Base-by-base conservation (phyloP, 1,284 basidiomycete genomes). In the Leccinum fuscescens region DNA sequence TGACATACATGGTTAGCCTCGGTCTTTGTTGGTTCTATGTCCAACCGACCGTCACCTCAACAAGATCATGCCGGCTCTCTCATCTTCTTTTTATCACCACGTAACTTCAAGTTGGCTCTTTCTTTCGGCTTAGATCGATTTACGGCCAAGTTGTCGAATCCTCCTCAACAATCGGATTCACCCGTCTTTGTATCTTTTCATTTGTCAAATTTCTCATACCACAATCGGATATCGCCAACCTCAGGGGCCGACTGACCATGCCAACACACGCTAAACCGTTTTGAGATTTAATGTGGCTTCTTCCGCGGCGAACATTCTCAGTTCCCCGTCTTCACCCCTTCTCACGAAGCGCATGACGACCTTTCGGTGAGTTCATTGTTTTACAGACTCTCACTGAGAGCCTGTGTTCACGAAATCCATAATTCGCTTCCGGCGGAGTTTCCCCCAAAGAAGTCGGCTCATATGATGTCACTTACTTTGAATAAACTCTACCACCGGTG, bases 231-330 rank as follows among this genome's bases (percentile, higher is more conserved):
- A 48, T 48, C 50, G 35, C 39, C 27, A 17, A 4, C 8, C 24
- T 29, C 27, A 50, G 24, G 35, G 48, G 15, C 59, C 51, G 3
- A 37, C 29, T 46, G 49, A 7, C 44, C 56, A 55, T 31, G 59
- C 57, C 46, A 29, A 33, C 31, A 44, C 55, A 57, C 31, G 35
- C 68, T 72, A 71, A 55, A 55, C 71, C 62, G 56, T 69, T 59
- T 62, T 14, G 29, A 64, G 56, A 29, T 14, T 17, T 56, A 50
- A 49, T 54, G 42, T 35, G 31, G 46, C 31, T 46, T 22, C 37
- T 48, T 57, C 31, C 56, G 55, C 42, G 22, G 20, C 24, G 49
- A 57, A 54, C 39, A 27, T 37, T 54, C 35, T 48, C 53, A 65
- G 54, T 63, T 65, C 55, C 44, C 62, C 68, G 58, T 59, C 49